Percentiles rank a stretch among this genome's conserved stretches.
phyloP scores from a whole-genome alignment of 306 rosid genomes.

The Prosopis cineraria region DNA sequence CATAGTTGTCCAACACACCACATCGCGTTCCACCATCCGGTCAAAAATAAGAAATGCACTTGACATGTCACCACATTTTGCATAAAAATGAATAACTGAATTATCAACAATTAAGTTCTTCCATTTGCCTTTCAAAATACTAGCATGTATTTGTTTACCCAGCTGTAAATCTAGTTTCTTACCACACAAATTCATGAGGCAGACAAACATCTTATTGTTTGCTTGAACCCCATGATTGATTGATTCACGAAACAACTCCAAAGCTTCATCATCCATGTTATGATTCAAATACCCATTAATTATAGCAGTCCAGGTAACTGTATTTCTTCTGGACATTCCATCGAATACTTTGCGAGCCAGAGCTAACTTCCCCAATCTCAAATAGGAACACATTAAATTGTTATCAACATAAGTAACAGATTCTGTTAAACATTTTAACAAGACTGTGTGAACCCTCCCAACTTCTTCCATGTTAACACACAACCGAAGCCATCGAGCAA shows the following conservation, averaged over 20 bases:
- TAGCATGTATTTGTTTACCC: constrained; percentile 79
- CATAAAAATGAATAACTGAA: constrained; percentile 71
- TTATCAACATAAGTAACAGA: constrained; percentile 60
- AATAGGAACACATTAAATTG: constrained; percentile 72
- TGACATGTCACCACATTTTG: constrained; percentile 60
- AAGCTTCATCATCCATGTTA: constrained; percentile 70
- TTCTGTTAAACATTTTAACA: constrained; percentile 45
- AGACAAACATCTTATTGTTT: constrained; percentile 78
- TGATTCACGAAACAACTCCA: constrained; percentile 56
- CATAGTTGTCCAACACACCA: constrained; percentile 85
- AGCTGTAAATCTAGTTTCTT: constrained; percentile 60
- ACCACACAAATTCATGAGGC: constrained; percentile 69
- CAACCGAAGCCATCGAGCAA: constrained; percentile 68
- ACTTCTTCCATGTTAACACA: constrained; percentile 56
- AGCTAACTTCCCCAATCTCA: constrained; percentile 53
- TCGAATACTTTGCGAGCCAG: constrained; percentile 75
- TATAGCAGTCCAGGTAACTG: constrained; percentile 88
- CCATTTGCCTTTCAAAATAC: constrained; percentile 63
- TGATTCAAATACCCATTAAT: constrained; percentile 68
- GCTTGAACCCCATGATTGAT: constrained; percentile 49
- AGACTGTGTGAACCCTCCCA: constrained; percentile 59
- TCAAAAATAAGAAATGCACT: constrained; percentile 70
- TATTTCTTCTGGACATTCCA: constrained; percentile 60
- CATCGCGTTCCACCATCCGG: constrained; percentile 62
- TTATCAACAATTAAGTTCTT: constrained; percentile 74